Percentiles rank a stretch among this genome's conserved stretches.
Conservation (phyloP, 2,329 filamentous ascomycete species). For the Phialocephala subalpina region DNA sequence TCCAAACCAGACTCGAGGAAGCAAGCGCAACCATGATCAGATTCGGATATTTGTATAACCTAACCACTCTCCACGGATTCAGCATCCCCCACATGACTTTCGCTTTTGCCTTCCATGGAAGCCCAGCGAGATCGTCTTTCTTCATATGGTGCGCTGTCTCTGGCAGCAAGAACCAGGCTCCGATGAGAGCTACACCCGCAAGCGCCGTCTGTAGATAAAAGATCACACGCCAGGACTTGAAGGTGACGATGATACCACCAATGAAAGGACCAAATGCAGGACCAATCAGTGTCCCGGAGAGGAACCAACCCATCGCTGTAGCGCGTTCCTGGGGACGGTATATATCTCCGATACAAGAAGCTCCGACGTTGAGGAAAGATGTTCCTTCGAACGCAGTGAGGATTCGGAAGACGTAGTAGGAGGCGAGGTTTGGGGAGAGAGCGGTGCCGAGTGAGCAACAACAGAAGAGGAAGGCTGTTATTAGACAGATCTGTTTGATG, state of each 20-base stretch:
- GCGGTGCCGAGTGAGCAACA: slow-evolving; percentile 76
- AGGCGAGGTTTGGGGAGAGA: slow-evolving; percentile 72
- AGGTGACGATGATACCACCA: slow-evolving; percentile 80
- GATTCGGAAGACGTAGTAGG: slow-evolving; percentile 78
- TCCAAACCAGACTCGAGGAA: slow-evolving; percentile 73
- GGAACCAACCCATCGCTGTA: slow-evolving; percentile 77
- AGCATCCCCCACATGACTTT: slow-evolving; percentile 67
- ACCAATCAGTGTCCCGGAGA: slow-evolving; percentile 75
- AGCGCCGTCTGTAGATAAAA: slow-evolving; percentile 81
- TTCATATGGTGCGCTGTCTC: slow-evolving; percentile 76
- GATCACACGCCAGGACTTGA: slow-evolving; percentile 74
- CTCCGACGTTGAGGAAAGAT: slow-evolving; percentile 76
- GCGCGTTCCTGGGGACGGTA: slow-evolving; percentile 73
- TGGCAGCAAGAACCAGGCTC: slow-evolving; percentile 72
- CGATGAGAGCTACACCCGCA: slow-evolving; percentile 64
- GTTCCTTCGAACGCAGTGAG: slow-evolving; percentile 80
- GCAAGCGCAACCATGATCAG: slow-evolving; percentile 68
- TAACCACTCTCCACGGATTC: slow-evolving; percentile 70
- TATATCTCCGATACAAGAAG: slow-evolving; percentile 72
- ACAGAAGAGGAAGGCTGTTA: slow-evolving; percentile 70
- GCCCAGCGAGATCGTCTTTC: slow-evolving; percentile 66
- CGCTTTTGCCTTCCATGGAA: slow-evolving; percentile 57
- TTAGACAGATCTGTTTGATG: slow-evolving; percentile 59
- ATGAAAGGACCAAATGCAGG: slow-evolving; percentile 76
- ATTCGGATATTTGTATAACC: slow-evolving; percentile 74